Conservation (phyloP, 257 asterid genomes). For the Penstemon davidsonii region DNA sequence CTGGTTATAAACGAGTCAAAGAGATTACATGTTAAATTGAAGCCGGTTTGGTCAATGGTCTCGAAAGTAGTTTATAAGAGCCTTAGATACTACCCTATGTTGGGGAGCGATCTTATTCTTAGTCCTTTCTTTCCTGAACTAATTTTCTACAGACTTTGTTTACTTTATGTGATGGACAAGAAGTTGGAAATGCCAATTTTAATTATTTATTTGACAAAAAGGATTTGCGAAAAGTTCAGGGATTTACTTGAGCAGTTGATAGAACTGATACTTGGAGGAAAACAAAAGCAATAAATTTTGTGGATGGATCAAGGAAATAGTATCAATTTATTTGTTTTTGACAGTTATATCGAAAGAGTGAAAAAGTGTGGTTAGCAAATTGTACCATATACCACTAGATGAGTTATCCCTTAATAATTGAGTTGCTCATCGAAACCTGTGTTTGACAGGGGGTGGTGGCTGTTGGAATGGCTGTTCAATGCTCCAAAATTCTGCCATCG, state of each 20-base stretch:
- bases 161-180: background rate
- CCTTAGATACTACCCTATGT: background rate
- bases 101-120: background rate
- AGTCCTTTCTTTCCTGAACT: background rate
- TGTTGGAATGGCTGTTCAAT: conserved; percentile 45
- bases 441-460: conserved; percentile 28
- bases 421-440: conserved; percentile 14
- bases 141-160: background rate
- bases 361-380: conserved; percentile 18
- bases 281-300: background rate
- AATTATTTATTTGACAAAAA: no score
- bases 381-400: background rate
- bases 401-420: background rate
- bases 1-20: no score
- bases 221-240: no score
- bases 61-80: background rate
- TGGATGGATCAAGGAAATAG: background rate
- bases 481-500: conserved; percentile 36
- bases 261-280: background rate
- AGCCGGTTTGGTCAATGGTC: background rate
- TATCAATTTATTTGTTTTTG: background rate
- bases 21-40: background rate
- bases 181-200: background rate
- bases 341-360: background rate
- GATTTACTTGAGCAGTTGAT: background rate